Base-by-base conservation (phyloP, 2,329 filamentous ascomycete genomes). In the Aspergillus piperis region DNA sequence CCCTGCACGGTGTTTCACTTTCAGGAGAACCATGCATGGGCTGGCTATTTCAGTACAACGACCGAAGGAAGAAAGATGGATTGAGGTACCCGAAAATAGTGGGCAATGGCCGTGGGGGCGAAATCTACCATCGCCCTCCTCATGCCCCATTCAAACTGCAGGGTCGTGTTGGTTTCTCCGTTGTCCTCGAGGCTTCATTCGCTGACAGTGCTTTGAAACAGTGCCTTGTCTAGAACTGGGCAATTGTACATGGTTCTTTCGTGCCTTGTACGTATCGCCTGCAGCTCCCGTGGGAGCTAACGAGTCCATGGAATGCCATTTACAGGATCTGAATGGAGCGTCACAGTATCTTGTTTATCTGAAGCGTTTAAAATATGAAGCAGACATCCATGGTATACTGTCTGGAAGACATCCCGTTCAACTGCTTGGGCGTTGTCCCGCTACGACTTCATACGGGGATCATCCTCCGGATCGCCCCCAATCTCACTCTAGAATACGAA, bases 401-500 rank as follows among this genome's bases (percentile, higher is more conserved):
- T 15, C 10, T 21, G 17, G 17, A 27, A 30, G n/a, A 2, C 2
- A 8, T 55, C 7, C 8, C 39, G 27, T 42, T 44, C 17, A 36
- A 19, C 10, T 32, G 25, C 25, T 55, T 13, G 30, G 15, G 39
- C 25, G 25, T 30, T 39, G 15, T 44, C 2, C 25, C 39, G 15
- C 41, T 21, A 39, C 39, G 47, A 50, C 15, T 32, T 50, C 17
- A 27, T n/a, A 50, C 25, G 47, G 30, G 10, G 47, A 50, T 50
- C 25, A 50, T 50, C 39, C 53, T 47, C 19, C 30, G 17, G 47
- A 32, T 39, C 53, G 53, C 53, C 53, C 53, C 53, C 53, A 55
- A 55, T 21, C 42, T 47, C n/a, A 44, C 53, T 50, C 30, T 8
- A 47, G 39, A 44, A 55, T n/a, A 36, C 52, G 52, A 44, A 54